Conservation (phyloP, 208 protist genomes). For the Sergeia podlipaevii region DNA sequence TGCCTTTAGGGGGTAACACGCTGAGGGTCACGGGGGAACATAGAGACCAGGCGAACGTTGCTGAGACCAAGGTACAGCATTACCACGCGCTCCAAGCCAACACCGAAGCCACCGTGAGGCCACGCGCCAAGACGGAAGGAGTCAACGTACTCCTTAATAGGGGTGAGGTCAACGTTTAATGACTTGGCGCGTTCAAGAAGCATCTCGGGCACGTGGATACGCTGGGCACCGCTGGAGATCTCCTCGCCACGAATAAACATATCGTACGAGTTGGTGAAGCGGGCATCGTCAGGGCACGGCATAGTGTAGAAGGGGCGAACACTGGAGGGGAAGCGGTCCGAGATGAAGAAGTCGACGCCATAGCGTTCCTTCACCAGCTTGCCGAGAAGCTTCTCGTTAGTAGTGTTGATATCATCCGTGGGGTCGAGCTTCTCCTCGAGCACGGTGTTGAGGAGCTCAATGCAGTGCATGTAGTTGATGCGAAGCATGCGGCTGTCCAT, state of each 20-base stretch:
- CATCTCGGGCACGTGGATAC: constrained; percentile 97
- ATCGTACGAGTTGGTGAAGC: constrained; percentile 98
- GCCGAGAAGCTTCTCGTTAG: constrained; percentile 96
- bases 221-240: constrained; percentile 99
- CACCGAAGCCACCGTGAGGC: constrained; percentile 99
- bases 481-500: constrained; percentile 79
- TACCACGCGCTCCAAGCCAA: constrained; percentile 99
- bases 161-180: constrained; percentile 79
- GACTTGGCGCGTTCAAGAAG: constrained; percentile 83
- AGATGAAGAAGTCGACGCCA: constrained; percentile 99
- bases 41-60: constrained; percentile 97
- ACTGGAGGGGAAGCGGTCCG: constrained; percentile 97
- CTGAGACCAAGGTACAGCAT: constrained; percentile 99
- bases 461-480: constrained; percentile 92
- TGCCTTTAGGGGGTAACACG: constrained; percentile 93
- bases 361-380: constrained; percentile 98
- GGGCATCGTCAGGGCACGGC: constrained; percentile 93
- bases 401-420: constrained; percentile 94
- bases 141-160: constrained; percentile 97
- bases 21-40: constrained; percentile 99
- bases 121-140: constrained; percentile 97
- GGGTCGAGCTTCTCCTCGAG: constrained; percentile 76
- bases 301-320: constrained; percentile 99
- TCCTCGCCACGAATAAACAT: constrained; percentile 99
- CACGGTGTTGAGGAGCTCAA: constrained; percentile 91